Evolutionary conservation across 805 yeast genomes (phyloP).

Genomic region (Zygosaccharomyces rouxii): DNA sequence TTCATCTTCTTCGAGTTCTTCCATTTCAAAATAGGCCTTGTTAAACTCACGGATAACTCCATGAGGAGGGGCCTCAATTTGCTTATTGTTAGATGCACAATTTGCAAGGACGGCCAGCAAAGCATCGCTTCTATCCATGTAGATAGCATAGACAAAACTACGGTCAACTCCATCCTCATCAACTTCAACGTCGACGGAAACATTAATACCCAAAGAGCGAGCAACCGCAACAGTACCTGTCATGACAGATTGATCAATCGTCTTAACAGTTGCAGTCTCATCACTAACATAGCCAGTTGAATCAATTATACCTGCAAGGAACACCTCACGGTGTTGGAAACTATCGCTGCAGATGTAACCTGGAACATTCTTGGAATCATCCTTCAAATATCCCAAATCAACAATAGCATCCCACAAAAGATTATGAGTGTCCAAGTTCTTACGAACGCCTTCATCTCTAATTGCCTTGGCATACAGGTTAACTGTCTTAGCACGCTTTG

Average conservation of each 20-base stretch:
- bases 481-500: constrained; percentile 3
- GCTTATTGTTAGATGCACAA: constrained; percentile 8
- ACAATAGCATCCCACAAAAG: constrained; percentile 24
- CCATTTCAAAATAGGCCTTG: constrained; percentile 33
- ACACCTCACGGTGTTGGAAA: constrained; percentile 39
- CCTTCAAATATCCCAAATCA: constrained; percentile 15
- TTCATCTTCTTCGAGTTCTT: constrained; percentile 30
- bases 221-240: constrained; percentile 36
- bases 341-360: constrained; percentile 30
- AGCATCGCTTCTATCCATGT: constrained; percentile 21
- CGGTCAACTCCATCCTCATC: constrained; percentile 6
- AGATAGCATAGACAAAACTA: background rate
- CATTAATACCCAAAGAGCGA: constrained; percentile 43
- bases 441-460: constrained; percentile 1
- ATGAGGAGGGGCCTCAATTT: constrained; percentile 1
- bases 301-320: constrained; percentile 43
- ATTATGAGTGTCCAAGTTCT: constrained; percentile 8
- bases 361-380: constrained; percentile 32
- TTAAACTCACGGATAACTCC: constrained; percentile 23
- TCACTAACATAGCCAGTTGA: constrained; percentile 31
- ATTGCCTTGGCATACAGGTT: background rate
- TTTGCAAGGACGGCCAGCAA: constrained; percentile 9
- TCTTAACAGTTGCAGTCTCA: constrained; percentile 28
- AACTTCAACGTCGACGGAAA: constrained; percentile 14
- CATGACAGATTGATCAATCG: constrained; percentile 25